phyloP scores from a whole-genome alignment of 2,329 filamentous ascomycete genomes.

The Calonectria honghensis region DNA sequence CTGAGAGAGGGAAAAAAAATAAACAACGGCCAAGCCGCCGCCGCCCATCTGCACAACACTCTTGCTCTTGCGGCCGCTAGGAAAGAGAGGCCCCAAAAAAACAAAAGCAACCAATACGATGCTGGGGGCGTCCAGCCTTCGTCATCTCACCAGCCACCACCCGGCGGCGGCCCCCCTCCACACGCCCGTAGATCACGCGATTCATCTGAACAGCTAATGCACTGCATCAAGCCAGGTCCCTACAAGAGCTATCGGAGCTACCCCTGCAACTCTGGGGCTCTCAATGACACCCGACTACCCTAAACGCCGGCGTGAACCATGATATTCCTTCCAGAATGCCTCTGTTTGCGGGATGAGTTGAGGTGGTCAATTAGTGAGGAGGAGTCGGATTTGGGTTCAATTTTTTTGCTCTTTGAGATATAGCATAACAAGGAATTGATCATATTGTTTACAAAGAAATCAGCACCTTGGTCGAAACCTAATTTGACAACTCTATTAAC shows the following conservation, averaged over 20 bases:
- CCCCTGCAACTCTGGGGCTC: constrained; percentile 23
- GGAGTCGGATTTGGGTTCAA: background rate
- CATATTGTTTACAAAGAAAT: background rate
- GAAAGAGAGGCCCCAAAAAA: background rate
- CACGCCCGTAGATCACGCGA: constrained; percentile 26
- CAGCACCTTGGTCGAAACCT: background rate
- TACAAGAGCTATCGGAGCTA: constrained; percentile 25
- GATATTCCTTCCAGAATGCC: constrained; percentile 6
- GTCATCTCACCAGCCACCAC: constrained; percentile 14
- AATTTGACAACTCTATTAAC: background rate
- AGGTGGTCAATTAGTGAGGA: background rate
- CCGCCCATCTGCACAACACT: constrained; percentile 10
- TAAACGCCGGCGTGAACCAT: constrained; percentile 25
- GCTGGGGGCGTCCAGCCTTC: background rate
- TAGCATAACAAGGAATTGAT: background rate
- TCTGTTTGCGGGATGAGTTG: background rate
- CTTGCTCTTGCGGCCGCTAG: background rate
- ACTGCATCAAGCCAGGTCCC: constrained; percentile 19
- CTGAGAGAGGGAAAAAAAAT: background rate
- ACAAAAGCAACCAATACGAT: constrained; percentile 18
- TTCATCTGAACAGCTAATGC: constrained; percentile 26
- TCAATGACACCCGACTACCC: constrained; percentile 25
- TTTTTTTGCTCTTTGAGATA: background rate
- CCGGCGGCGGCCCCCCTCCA: background rate
- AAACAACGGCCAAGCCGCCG: background rate